Conservation (phyloP, 1,284 basidiomycete genomes). For the Neolentinus lepideus region DNA sequence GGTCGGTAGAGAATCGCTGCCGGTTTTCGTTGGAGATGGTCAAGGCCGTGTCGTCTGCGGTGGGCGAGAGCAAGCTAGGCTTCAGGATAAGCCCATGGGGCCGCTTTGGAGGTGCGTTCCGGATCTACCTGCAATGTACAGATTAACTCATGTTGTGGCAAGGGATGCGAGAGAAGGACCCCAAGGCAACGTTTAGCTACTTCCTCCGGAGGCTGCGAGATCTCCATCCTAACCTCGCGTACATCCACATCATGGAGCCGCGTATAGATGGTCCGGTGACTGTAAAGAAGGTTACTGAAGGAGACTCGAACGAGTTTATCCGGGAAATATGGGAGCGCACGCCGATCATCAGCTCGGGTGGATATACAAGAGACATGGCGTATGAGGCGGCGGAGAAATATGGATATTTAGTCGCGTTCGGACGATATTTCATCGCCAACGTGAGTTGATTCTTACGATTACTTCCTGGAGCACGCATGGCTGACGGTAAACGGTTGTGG, state of each 20-base stretch:
- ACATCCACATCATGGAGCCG: constrained; percentile 32
- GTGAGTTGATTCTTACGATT: too few relatives aligned
- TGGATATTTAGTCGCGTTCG: background rate
- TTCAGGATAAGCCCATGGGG: constrained; percentile 46
- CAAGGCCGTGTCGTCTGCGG: constrained; percentile 14
- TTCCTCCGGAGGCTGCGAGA: constrained; percentile 18
- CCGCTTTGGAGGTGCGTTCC: constrained; percentile 8
- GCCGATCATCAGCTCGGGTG: constrained; percentile 28
- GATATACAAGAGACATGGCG: constrained; percentile 17
- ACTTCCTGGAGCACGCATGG: too few relatives aligned
- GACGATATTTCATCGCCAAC: constrained; percentile 18
- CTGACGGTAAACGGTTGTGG: too few relatives aligned
- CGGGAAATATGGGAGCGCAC: constrained; percentile 19
- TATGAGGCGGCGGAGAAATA: constrained; percentile 12
- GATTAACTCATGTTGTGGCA: too few relatives aligned
- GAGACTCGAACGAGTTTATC: constrained; percentile 5
- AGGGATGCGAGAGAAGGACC: constrained; percentile 33
- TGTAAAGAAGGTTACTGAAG: background rate
- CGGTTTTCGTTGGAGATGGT: constrained; percentile 34
- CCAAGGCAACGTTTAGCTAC: constrained; percentile 27
- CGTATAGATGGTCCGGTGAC: constrained; percentile 10
- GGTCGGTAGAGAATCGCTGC: constrained; percentile 33
- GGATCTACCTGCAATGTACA: too few relatives aligned
- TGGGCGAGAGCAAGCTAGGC: constrained; percentile 23
- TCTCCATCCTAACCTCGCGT: constrained; percentile 29